A percentile compares a stretch with the other conserved stretches of the same genome.
Conservation (phyloP, 495 filamentous ascomycete species). For the Penicillium parvum region DNA sequence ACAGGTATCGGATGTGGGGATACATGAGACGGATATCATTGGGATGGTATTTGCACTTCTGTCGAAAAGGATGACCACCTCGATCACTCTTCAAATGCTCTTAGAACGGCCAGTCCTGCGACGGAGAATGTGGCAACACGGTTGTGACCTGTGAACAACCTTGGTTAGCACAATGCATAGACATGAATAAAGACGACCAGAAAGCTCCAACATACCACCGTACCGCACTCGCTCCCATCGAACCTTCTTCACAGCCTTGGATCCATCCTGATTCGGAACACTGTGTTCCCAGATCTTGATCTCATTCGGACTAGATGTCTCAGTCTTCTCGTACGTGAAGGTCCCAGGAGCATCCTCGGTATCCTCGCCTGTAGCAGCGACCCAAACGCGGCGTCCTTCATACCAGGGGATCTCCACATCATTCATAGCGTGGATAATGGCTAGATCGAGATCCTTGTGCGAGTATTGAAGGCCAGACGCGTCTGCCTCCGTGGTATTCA, state of each 20-base stretch:
- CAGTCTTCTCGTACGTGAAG: slow-evolving; percentile 33
- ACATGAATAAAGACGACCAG: background rate
- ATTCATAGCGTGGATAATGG: slow-evolving; percentile 69
- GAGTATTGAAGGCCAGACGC: slow-evolving; percentile 31
- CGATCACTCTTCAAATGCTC: slow-evolving; percentile 55
- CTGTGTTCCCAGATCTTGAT: slow-evolving; percentile 37
- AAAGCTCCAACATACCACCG: slow-evolving; percentile 37
- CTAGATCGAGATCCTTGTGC: slow-evolving; percentile 54
- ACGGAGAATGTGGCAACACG: slow-evolving; percentile 46
- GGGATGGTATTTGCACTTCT: too few relatives aligned
- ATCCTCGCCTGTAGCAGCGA: slow-evolving; percentile 38
- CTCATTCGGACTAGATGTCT: slow-evolving; percentile 27
- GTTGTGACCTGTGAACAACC: slow-evolving; percentile 39
- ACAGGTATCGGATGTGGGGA: background rate
- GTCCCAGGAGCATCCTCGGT: slow-evolving; percentile 50
- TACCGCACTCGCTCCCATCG: slow-evolving; percentile 44
- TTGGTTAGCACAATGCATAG: slow-evolving; percentile 3
- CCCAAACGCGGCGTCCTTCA: slow-evolving; percentile 51
- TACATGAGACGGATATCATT: too few relatives aligned
- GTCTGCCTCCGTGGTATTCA: slow-evolving; percentile 20
- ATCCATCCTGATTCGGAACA: slow-evolving; percentile 20
- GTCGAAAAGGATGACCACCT: too few relatives aligned
- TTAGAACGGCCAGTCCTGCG: slow-evolving; percentile 58
- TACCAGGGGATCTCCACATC: slow-evolving; percentile 72
- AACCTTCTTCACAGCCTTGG: slow-evolving; percentile 43